A percentile compares a stretch with the other conserved stretches of the same genome.
These are phyloP conservation scores for Aschersonia sp. DNA, from an alignment of 2,329 filamentous ascomycete species.

Conservation along the genomic window DNA sequence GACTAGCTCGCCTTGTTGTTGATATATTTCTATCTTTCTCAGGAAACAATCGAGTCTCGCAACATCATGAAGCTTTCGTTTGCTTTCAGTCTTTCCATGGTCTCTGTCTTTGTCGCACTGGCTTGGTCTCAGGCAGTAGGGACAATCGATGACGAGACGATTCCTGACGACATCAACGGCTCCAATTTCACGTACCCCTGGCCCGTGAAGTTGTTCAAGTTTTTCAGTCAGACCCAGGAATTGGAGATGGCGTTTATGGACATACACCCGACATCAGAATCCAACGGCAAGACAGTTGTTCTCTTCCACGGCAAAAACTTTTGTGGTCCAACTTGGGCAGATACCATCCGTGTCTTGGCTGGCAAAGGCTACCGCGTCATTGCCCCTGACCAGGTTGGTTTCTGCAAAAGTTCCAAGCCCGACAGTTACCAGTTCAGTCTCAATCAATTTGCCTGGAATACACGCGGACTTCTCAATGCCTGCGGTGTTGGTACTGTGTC, in stretches of 20 bases:
- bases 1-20: too few species aligned
- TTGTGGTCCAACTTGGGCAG: conserved; percentile 36
- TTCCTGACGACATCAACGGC: conserved; percentile 28
- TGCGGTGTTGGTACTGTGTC: conserved; percentile 27
- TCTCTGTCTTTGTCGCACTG: conserved; percentile 7
- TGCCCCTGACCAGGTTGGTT: conserved; percentile 38
- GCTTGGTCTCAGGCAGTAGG: conserved; percentile 12
- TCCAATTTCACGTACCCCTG: conserved; percentile 38
- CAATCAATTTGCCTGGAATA: conserved; percentile 35
- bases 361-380: conserved; percentile 34
- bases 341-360: conserved; percentile 26
- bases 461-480: conserved; percentile 27
- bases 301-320: conserved; percentile 43
- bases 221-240: conserved; percentile 30
- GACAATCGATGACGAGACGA: conserved; percentile 19
- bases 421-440: conserved; percentile 35
- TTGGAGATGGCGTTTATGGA: conserved; percentile 44
- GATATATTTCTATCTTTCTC: too few species aligned
- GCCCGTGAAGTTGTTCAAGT: conserved; percentile 31
- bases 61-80: conserved; percentile 12
- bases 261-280: conserved; percentile 18
- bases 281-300: conserved; percentile 26
- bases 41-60: too few species aligned
- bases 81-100: conserved; percentile 6
- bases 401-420: conserved; percentile 42